Evolutionary conservation across 2,329 filamentous ascomycete species (phyloP).

Genomic region (Penicillium sp.): DNA sequence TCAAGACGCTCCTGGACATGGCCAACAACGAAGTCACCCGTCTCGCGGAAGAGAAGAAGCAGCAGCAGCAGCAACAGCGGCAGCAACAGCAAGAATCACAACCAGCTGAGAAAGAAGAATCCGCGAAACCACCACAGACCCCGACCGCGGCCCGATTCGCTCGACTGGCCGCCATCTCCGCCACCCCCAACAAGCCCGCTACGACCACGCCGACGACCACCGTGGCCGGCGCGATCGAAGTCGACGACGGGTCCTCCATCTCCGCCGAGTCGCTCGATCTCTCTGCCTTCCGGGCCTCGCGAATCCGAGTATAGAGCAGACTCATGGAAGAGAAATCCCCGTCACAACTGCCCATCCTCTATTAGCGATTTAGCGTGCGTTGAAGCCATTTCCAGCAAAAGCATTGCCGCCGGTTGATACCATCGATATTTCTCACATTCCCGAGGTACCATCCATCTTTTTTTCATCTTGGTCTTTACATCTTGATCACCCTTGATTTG

Average conservation of each 20-base stretch:
- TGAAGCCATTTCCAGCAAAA: slow-evolving; percentile 19
- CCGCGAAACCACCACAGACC: slow-evolving; percentile 13
- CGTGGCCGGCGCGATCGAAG: slow-evolving; percentile 31
- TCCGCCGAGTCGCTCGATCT: slow-evolving; percentile 38
- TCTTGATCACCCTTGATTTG: slow-evolving; percentile 4
- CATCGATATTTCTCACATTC: slow-evolving; percentile 6
- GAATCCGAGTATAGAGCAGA: slow-evolving; percentile 23
- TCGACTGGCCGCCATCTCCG: slow-evolving; percentile 18
- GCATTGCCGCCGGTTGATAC: slow-evolving; percentile 11
- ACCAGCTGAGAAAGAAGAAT: slow-evolving; percentile 1
- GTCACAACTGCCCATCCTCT: slow-evolving; percentile 5
- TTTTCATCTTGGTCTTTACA: slow-evolving; percentile 7
- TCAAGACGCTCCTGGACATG: slow-evolving; percentile 61
- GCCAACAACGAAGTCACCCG: slow-evolving; percentile 61
- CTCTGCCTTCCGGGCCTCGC: slow-evolving; percentile 33
- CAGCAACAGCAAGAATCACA: slow-evolving; percentile 6
- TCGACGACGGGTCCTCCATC: slow-evolving; percentile 35
- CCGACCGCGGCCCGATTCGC: slow-evolving; percentile 21
- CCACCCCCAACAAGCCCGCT: slow-evolving; percentile 19
- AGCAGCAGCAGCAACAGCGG: slow-evolving; percentile 20
- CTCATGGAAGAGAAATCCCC: too few species aligned
- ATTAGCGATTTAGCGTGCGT: slow-evolving; percentile 24
- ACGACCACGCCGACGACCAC: slow-evolving; percentile 12
- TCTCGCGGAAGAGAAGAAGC: slow-evolving; percentile 51
- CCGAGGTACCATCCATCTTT: slow-evolving; percentile 11